Conservation (phyloP, 495 filamentous ascomycete genomes). For the Trichoderma parareesei region DNA sequence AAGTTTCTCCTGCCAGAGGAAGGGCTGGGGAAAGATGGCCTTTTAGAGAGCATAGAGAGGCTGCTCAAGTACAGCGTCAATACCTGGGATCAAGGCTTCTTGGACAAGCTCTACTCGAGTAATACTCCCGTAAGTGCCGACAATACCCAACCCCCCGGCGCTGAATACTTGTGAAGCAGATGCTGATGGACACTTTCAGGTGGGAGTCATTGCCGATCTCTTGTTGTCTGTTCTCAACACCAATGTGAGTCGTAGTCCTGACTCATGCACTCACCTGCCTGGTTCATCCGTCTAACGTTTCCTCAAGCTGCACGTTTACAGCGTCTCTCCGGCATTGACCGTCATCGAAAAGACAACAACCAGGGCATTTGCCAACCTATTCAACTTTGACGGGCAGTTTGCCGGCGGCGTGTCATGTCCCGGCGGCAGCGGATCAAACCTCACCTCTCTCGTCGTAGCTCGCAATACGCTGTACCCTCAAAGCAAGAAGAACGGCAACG, state of each 20-base stretch:
- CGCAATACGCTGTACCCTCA: constrained; percentile 75
- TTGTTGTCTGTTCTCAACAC: constrained; percentile 80
- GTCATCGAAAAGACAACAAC: constrained; percentile 77
- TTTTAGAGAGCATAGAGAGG: constrained; percentile 55
- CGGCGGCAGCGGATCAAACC: constrained; percentile 80
- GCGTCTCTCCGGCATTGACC: constrained; percentile 82
- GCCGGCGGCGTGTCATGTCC: constrained; percentile 83
- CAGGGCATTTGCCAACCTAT: constrained; percentile 58
- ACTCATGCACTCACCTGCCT: not conserved
- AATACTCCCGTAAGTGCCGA: constrained; percentile 58
- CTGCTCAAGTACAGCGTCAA: constrained; percentile 81
- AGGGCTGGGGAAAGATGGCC: constrained; percentile 61
- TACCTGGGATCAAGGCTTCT: constrained; percentile 92
- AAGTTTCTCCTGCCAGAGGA: constrained; percentile 54
- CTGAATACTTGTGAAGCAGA: not conserved
- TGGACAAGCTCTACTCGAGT: constrained; percentile 84
- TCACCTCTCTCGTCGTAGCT: constrained; percentile 80
- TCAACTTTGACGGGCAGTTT: constrained; percentile 63
- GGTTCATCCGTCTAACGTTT: constrained; percentile 13
- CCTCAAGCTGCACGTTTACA: constrained; percentile 63
- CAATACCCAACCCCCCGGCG: not conserved
- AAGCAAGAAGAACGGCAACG: constrained; percentile 66
- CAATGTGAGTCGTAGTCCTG: constrained; percentile 46
- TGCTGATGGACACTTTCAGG: constrained; percentile 23
- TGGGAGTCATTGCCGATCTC: constrained; percentile 75